Conservation (phyloP, 768 basidiomycete genomes). For the Candolleomyces aberdarensis region DNA sequence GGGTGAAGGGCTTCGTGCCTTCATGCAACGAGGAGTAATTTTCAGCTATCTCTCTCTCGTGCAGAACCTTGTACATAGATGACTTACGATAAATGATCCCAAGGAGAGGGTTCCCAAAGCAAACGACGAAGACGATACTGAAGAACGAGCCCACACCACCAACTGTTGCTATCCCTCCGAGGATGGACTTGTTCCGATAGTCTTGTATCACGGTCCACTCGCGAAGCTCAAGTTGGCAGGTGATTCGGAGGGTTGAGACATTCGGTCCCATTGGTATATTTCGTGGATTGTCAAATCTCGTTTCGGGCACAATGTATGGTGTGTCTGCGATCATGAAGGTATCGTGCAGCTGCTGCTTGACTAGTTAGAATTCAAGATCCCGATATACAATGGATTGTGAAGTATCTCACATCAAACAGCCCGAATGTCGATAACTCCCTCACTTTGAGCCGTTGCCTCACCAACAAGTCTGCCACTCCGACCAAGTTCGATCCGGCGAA, state of each 20-base stretch:
- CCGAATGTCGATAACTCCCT: constrained; percentile 11
- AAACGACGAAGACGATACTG: constrained; percentile 15
- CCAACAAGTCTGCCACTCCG: constrained; percentile 4
- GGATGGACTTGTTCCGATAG: constrained; percentile 14
- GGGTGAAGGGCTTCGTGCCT: neutral
- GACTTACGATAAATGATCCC: constrained; percentile 17
- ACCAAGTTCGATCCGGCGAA: constrained; percentile 16
- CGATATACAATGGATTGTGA: neutral
- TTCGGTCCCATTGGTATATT: neutral
- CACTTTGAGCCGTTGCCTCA: constrained; percentile 6
- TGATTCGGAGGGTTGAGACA: constrained; percentile 15
- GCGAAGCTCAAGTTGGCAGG: constrained; percentile 3
- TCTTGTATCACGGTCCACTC: constrained; percentile 16
- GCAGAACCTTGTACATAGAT: neutral
- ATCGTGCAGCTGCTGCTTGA: constrained; percentile 11
- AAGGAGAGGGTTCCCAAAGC: constrained; percentile 19
- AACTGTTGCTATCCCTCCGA: constrained; percentile 16
- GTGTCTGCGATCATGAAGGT: constrained; percentile 13
- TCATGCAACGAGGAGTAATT: neutral
- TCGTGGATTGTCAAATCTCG: neutral
- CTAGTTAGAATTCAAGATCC: neutral
- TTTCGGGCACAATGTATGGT: constrained; percentile 10
- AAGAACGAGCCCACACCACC: constrained; percentile 24
- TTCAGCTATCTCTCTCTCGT: neutral
- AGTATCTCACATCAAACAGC: constrained; percentile 11